Base-by-base conservation (phyloP, 108 stramenopile genomes). In the Pinguiococcus pyrenoidosus region DNA sequence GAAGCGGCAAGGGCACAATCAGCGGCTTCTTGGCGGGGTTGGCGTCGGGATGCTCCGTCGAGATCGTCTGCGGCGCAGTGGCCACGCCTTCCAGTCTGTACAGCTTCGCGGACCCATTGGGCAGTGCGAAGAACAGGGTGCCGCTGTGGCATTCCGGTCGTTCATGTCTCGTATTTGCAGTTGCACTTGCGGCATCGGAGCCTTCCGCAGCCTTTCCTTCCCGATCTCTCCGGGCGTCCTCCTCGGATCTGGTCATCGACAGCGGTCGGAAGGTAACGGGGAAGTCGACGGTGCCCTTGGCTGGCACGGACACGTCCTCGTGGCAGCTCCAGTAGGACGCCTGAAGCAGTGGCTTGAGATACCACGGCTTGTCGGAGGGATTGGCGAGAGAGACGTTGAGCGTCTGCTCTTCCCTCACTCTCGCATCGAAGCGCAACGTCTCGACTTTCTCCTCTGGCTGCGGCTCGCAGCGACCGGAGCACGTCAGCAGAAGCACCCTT, bases 161-260 rank as follows among this genome's bases (percentile, higher is more conserved):
- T 2, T 16, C 50, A 2, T 29, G n/a, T n/a, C n/a, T n/a, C n/a
- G n/a, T n/a, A n/a, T n/a, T n/a, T n/a, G n/a, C n/a, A n/a, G n/a
- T n/a, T n/a, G n/a, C n/a, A n/a, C n/a, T n/a, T n/a, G n/a, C n/a
- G n/a, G n/a, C n/a, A n/a, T n/a, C n/a, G n/a, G n/a, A n/a, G n/a
- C n/a, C n/a, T n/a, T n/a, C n/a, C n/a, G n/a, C n/a, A n/a, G n/a
- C n/a, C n/a, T n/a, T n/a, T n/a, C n/a, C n/a, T n/a, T n/a, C n/a
- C n/a, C n/a, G n/a, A n/a, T n/a, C n/a, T n/a, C n/a, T n/a, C n/a
- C n/a, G n/a, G n/a, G n/a, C n/a, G n/a, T n/a, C n/a, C n/a, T n/a
- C n/a, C n/a, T n/a, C n/a, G n/a, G n/a, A n/a, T n/a, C n/a, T n/a
- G 17, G 74, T 76, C 77, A 78, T 78, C 21, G 64, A 51, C 27